phyloP scores from a whole-genome alignment of 2,329 filamentous ascomycete genomes.

The Ustulina deusta region DNA sequence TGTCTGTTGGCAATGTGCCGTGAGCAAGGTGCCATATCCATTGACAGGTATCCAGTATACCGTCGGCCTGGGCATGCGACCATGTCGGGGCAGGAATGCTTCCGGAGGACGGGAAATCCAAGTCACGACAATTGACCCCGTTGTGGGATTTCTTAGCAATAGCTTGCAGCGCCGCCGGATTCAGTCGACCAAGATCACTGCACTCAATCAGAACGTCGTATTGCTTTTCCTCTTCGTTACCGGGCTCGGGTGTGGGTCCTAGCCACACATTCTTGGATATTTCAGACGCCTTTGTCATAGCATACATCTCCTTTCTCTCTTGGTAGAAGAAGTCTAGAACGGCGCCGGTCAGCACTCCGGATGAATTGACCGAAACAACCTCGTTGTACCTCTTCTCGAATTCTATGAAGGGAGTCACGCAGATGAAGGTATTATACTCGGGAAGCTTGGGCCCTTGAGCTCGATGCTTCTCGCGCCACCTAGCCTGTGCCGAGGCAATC shows the following conservation, averaged over 20 bases:
- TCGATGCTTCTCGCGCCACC: constrained; percentile 77
- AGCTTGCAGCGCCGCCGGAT: constrained; percentile 72
- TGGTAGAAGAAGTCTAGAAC: constrained; percentile 91
- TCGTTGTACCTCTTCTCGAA: constrained; percentile 78
- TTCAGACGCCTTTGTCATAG: constrained; percentile 89
- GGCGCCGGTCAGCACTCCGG: constrained; percentile 77
- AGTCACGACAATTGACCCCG: constrained; percentile 55
- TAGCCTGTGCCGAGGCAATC: constrained; percentile 80
- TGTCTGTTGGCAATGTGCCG: constrained; percentile 61
- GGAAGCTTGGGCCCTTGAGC: constrained; percentile 66
- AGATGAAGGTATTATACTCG: constrained; percentile 87
- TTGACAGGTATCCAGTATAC: constrained; percentile 84
- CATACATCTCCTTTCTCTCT: constrained; percentile 91
- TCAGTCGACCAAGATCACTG: constrained; percentile 83
- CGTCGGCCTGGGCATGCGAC: constrained; percentile 85
- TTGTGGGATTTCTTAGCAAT: constrained; percentile 69
- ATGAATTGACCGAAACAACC: constrained; percentile 80
- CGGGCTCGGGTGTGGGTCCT: constrained; percentile 83
- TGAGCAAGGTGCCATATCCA: constrained; percentile 91
- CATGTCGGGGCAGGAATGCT: constrained; percentile 87
- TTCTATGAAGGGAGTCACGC: constrained; percentile 70
- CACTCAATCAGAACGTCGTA: constrained; percentile 92
- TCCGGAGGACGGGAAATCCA: constrained; percentile 95
- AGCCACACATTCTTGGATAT: constrained; percentile 92
- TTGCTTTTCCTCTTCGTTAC: constrained; percentile 66